A percentile compares a stretch with the other conserved stretches of the same genome.
These are phyloP conservation scores for Talaromyces sp. DNA, from an alignment of 2,329 filamentous ascomycete genomes.

Conservation along the genomic window DNA sequence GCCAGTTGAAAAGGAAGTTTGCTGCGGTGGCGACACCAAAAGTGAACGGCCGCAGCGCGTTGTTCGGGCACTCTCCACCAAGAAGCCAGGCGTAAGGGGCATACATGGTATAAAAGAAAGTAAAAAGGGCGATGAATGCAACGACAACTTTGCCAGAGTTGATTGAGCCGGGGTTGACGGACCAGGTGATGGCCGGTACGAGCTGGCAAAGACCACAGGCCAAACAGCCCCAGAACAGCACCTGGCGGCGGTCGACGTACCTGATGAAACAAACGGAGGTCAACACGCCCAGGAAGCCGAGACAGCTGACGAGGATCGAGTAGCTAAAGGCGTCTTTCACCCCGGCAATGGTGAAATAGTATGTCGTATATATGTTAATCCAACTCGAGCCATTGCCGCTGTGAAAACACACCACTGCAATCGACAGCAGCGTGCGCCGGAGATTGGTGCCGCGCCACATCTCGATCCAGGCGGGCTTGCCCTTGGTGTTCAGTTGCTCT, in stretches of 20 bases:
- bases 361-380: constrained; percentile 6
- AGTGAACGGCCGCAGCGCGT: constrained; percentile 36
- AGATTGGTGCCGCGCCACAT: constrained; percentile 6
- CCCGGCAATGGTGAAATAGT: constrained; percentile 1
- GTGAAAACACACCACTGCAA: constrained; percentile 2
- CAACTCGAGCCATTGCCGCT: constrained; percentile 1
- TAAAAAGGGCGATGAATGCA: constrained; percentile 2
- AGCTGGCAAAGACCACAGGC: constrained; percentile 5
- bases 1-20: constrained; percentile 40
- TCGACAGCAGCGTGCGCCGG: constrained; percentile 3
- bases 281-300: background rate
- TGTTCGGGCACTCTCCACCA: constrained; percentile 38
- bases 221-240: background rate
- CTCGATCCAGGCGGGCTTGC: background rate
- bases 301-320: constrained; percentile 2
- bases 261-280: background rate
- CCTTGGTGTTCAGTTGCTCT: background rate
- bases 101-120: constrained; percentile 4
- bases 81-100: constrained; percentile 31
- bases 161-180: background rate
- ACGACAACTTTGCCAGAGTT: constrained; percentile 2
- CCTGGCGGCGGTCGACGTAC: background rate
- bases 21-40: constrained; percentile 36
- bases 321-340: constrained; percentile 2
- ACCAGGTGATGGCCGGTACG: constrained; percentile 2